Base-by-base conservation (phyloP, 1,284 basidiomycete genomes). In the Malassezia obtusa region DNA sequence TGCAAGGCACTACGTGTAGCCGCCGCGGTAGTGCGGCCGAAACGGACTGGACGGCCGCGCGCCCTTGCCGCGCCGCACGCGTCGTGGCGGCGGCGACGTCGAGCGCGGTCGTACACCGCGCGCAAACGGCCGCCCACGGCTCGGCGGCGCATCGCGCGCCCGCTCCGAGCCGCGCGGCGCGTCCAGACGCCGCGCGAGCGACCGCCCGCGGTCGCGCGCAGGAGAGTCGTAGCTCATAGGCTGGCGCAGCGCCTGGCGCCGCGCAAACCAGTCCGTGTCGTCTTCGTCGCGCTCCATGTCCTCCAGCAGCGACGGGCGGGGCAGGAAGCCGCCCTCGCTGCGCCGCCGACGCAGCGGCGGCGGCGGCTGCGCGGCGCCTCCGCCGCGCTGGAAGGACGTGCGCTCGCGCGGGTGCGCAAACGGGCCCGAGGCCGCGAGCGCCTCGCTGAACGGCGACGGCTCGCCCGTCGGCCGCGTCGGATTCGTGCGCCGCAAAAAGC, bases 401-500 rank as follows among this genome's bases (percentile, higher is more conserved):
- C 14, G 14, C 11, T 26, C 19, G 28, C 43, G n/a, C 4, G 43
- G 26, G 11, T 33, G 10, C 17, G 19, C 24, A n/a, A 50, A 91
- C 5, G 89, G 89, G 0, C 89, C 87, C 0, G 80, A 78, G 44
- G 79, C 77, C 10, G 82, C 78, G 65, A 86, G 85, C 64, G 81
- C 78, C 22, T 76, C 73, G 59, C 85, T 82, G 73, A 91, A 92
- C 1, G 87, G 87, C 3, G 85, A 87, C 14, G 80, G 79, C 60
- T 84, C 71, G 32, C 57, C 82, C 33, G 74, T 70, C 0, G 82
- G 79, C 33, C 76, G 68, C 55, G 81, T 80, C 24, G 75, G 71
- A 12, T 77, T 77, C 57, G 78, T 80, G 2, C 79, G 76, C 2
- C 79, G 68, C 33, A 79, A 78, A 25, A 79, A 74, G 62, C 89